Evolutionary conservation across 176 grass and related monocot genomes (phyloP).

Genomic region (Zizania latifolia): DNA sequence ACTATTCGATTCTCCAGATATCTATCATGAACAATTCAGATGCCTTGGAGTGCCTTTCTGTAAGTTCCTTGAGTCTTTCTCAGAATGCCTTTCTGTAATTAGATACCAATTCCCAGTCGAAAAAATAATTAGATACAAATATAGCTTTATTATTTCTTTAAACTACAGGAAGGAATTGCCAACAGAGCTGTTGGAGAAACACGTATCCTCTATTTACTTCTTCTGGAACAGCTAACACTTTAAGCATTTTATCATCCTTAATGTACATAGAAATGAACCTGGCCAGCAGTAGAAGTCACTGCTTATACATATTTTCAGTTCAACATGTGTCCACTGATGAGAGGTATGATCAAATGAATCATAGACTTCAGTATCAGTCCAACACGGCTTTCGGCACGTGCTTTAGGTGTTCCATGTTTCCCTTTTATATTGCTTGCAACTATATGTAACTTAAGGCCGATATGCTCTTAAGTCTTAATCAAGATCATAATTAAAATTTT

Average conservation of each 20-base stretch:
- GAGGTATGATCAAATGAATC: conserved; percentile 33
- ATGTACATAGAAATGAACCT: conserved; percentile 74
- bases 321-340: conserved; percentile 60
- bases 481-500: not conserved
- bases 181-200: conserved; percentile 96
- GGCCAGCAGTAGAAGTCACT: conserved; percentile 87
- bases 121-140: not conserved
- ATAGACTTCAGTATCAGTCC: conserved; percentile 1
- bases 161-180: conserved; percentile 76
- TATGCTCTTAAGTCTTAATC: not conserved
- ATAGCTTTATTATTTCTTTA: conserved; percentile 1
- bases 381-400: not conserved
- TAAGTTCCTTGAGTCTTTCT: conserved; percentile 40
- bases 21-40: conserved; percentile 50
- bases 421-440: not conserved
- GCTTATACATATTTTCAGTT: conserved; percentile 78
- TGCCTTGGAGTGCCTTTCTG: conserved; percentile 60
- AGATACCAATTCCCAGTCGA: not conserved
- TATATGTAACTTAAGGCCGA: not conserved
- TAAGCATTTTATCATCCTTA: conserved; percentile 28
- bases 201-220: conserved; percentile 50
- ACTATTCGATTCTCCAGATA: conserved; percentile 46
- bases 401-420: not conserved
- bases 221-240: conserved; percentile 28
- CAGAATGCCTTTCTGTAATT: not conserved